phyloP scores from a whole-genome alignment of 2,329 filamentous ascomycete species.

The Gaeumannomyces tritici region DNA sequence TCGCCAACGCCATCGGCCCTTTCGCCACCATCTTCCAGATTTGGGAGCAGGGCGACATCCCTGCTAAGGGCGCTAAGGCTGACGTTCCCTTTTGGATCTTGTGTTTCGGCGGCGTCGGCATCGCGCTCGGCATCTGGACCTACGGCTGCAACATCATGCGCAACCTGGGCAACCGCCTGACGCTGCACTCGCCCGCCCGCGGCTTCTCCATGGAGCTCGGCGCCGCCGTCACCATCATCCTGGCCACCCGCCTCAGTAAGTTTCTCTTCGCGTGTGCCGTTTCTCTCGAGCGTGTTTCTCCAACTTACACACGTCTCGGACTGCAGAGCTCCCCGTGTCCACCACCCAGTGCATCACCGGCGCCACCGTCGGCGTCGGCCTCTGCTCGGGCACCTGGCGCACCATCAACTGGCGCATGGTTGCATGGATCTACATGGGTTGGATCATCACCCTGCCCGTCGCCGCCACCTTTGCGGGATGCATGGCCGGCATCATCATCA shows the following conservation, averaged over 20 bases:
- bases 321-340: constrained; percentile 46
- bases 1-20: constrained; percentile 52
- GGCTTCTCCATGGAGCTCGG: constrained; percentile 51
- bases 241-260: constrained; percentile 49
- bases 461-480: constrained; percentile 48
- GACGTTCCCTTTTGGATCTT: constrained; percentile 52
- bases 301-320: not conserved
- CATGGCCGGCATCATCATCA: constrained; percentile 53
- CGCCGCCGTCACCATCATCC: constrained; percentile 50
- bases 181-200: constrained; percentile 44
- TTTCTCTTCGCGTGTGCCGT: constrained; percentile 4
- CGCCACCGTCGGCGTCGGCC: constrained; percentile 51
- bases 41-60: constrained; percentile 39
- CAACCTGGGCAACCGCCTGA: constrained; percentile 47
- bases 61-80: constrained; percentile 27
- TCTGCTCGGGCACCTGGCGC: constrained; percentile 48
- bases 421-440: constrained; percentile 47
- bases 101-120: constrained; percentile 18
- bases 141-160: constrained; percentile 57
- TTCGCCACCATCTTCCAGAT: constrained; percentile 54
- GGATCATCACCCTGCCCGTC: constrained; percentile 50
- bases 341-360: constrained; percentile 58
- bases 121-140: constrained; percentile 46
- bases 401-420: constrained; percentile 57
- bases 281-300: not conserved